These are phyloP conservation scores for Umbelopsis sp. DNA, from an alignment of 192 early-diverging fungal genomes.

Conservation along the genomic window DNA sequence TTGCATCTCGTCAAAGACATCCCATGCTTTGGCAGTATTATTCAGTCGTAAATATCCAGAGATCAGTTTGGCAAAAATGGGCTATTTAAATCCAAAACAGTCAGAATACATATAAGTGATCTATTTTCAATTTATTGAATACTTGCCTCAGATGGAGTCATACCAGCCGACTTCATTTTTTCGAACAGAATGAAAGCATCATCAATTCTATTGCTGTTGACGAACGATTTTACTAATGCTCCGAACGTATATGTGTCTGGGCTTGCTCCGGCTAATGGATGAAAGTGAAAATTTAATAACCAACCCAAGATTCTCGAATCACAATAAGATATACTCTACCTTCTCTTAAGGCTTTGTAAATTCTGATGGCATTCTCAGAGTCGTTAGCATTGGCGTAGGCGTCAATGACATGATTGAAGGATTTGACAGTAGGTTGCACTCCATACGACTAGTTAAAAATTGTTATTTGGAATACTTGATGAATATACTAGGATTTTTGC, in stretches of 20 bases:
- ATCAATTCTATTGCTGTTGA: slow-evolving; percentile 56
- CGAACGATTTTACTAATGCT: slow-evolving; percentile 72
- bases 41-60: slow-evolving; percentile 74
- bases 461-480: background rate
- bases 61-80: slow-evolving; percentile 81
- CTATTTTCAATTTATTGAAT: background rate
- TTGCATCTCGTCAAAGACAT: slow-evolving; percentile 87
- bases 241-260: slow-evolving; percentile 72
- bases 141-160: slow-evolving; percentile 51
- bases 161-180: slow-evolving; percentile 66
- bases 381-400: slow-evolving; percentile 74
- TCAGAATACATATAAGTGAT: background rate
- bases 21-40: slow-evolving; percentile 84
- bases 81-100: slow-evolving; percentile 23
- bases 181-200: slow-evolving; percentile 80
- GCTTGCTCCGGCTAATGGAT: background rate
- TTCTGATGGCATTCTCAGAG: slow-evolving; percentile 56
- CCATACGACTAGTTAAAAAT: slow-evolving; percentile 52
- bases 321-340: slow-evolving; percentile 31
- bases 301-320: too few species aligned
- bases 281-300: background rate
- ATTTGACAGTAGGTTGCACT: slow-evolving; percentile 65
- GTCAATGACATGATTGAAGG: slow-evolving; percentile 79
- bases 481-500: too few species aligned
- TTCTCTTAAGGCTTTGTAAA: slow-evolving; percentile 66